A percentile compares a stretch with the other conserved stretches of the same genome.
Conservation (phyloP, 176 grass and related monocot species). For the Phyllostachys edulis region DNA sequence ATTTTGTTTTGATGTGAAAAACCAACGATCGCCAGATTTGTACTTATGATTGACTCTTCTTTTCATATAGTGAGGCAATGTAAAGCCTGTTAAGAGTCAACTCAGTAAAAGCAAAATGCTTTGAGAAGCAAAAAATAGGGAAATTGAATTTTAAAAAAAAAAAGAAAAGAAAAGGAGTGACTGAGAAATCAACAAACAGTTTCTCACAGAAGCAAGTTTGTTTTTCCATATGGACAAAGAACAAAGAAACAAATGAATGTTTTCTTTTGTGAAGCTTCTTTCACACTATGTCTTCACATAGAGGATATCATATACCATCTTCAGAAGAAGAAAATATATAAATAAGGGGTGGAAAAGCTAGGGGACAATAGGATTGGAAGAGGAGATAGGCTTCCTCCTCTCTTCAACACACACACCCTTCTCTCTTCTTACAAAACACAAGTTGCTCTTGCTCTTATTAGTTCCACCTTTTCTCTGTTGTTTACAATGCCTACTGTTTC, state of each 20-base stretch:
- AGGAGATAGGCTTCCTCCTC: not conserved
- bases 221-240: conserved; percentile 8
- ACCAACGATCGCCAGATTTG: not conserved
- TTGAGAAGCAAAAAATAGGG: not conserved
- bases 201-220: not conserved
- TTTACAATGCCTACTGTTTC: conserved; percentile 18
- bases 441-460: not conserved
- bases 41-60: conserved; percentile 11
- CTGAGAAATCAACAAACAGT: not conserved
- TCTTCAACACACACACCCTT: not conserved
- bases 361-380: not conserved
- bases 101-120: not conserved
- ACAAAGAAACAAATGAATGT: not conserved
- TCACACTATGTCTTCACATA: not conserved
- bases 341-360: not conserved
- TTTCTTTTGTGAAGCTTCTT: not conserved
- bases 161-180: not conserved
- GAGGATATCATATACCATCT: not conserved
- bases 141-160: no score
- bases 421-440: not conserved
- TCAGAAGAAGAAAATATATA: not conserved
- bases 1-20: not conserved
- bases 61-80: not conserved
- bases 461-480: not conserved
- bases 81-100: conserved; percentile 8